Evolutionary conservation across 352 stramenopile species (phyloP).

Genomic region (Blastocystis sp.): DNA sequence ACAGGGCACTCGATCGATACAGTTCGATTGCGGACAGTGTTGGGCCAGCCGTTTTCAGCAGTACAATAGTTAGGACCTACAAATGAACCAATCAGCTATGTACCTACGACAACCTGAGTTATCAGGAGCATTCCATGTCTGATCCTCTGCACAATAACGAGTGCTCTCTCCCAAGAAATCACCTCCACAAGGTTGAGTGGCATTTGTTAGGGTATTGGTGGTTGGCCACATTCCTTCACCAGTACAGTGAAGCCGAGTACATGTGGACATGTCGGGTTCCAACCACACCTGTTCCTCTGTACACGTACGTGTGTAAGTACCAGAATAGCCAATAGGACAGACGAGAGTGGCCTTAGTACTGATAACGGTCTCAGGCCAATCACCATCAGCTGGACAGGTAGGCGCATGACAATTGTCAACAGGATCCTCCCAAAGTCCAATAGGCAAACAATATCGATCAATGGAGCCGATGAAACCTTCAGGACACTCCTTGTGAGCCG

Average conservation of each 20-base stretch:
- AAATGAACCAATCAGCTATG: neutral
- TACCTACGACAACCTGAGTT: neutral
- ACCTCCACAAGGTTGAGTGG: slow-evolving; percentile 16
- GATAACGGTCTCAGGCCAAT: slow-evolving; percentile 19
- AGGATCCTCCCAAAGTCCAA: slow-evolving; percentile 8
- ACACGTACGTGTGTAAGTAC: slow-evolving; percentile 14
- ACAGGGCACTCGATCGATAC: neutral
- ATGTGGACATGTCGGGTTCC: slow-evolving; percentile 36
- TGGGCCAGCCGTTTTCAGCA: slow-evolving; percentile 6
- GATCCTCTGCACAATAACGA: slow-evolving; percentile 30
- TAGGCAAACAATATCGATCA: neutral
- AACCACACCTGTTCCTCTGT: neutral
- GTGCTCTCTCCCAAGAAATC: slow-evolving; percentile 45
- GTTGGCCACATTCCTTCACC: slow-evolving; percentile 26
- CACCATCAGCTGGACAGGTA: slow-evolving; percentile 25
- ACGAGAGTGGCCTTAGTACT: neutral
- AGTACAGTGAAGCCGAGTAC: slow-evolving; percentile 29
- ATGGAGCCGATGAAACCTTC: slow-evolving; percentile 8
- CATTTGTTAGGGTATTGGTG: slow-evolving; percentile 53
- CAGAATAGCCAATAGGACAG: slow-evolving; percentile 42
- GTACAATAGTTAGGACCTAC: slow-evolving; percentile 53
- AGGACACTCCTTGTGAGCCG: neutral
- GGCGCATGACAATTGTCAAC: slow-evolving; percentile 7
- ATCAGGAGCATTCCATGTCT: slow-evolving; percentile 26
- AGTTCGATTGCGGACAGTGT: slow-evolving; percentile 15